These are phyloP conservation scores for Eucalyptus cloeziana DNA, from an alignment of 345 rosid genomes.

Conservation along the genomic window DNA sequence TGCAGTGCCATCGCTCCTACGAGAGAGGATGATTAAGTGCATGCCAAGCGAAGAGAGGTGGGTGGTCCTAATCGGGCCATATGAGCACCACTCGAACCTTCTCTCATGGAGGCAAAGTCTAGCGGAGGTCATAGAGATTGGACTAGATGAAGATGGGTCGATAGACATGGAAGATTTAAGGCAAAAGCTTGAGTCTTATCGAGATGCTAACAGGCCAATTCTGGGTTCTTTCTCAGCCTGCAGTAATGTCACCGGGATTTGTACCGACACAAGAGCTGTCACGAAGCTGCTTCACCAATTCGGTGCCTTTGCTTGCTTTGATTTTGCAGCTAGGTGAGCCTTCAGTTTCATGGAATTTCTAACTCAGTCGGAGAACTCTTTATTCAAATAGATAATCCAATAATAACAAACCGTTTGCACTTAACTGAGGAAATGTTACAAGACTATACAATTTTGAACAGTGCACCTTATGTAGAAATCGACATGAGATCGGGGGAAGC, in stretches of 20 bases:
- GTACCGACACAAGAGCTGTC: conserved; percentile 25
- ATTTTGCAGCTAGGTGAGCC: conserved; percentile 45
- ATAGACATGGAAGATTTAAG: conserved; percentile 19
- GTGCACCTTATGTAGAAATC: conserved; percentile 38
- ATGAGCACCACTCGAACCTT: conserved; percentile 60
- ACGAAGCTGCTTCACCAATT: conserved; percentile 29
- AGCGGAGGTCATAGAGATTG: conserved; percentile 47
- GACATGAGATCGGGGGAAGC: conserved; percentile 37
- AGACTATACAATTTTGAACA: background rate
- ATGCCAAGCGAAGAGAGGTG: conserved; percentile 26
- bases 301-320: conserved; percentile 51
- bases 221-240: conserved; percentile 61
- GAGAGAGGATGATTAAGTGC: conserved; percentile 15
- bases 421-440: background rate
- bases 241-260: conserved; percentile 48
- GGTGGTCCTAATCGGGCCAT: conserved; percentile 49
- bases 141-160: conserved; percentile 15
- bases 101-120: conserved; percentile 65
- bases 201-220: conserved; percentile 24
- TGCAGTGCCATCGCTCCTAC: conserved; percentile 24
- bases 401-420: background rate
- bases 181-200: conserved; percentile 5
- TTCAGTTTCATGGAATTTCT: background rate
- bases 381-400: background rate
- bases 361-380: background rate